phyloP scores from a whole-genome alignment of 176 grass and related monocot genomes.

The Thinopyrum elongatum region DNA sequence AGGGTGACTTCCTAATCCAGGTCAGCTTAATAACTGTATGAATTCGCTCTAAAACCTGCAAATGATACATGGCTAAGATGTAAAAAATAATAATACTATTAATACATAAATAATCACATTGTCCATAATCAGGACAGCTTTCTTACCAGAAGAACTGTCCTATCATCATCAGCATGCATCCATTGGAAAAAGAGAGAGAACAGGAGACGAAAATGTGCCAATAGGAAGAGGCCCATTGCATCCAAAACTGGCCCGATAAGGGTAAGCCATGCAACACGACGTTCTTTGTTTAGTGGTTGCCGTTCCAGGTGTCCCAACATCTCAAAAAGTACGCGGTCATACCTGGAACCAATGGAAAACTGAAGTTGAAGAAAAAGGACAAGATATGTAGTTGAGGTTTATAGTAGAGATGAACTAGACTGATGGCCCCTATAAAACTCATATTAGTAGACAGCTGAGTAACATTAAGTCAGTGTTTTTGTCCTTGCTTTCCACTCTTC shows the following conservation, averaged over 20 bases:
- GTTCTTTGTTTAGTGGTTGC: conserved; percentile 78
- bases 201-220: conserved; percentile 84
- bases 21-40: conserved; percentile 70
- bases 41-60: conserved; percentile 65
- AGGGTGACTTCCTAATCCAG: conserved; percentile 84
- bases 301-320: conserved; percentile 88
- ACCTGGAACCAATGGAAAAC: conserved; percentile 49
- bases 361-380: neutral
- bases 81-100: neutral
- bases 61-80: neutral
- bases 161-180: conserved; percentile 91
- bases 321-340: conserved; percentile 72
- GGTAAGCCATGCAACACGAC: conserved; percentile 64
- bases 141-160: conserved; percentile 70
- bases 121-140: neutral
- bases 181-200: conserved; percentile 90
- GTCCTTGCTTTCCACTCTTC: neutral
- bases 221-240: conserved; percentile 81
- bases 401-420: neutral
- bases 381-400: neutral
- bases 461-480: neutral
- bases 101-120: neutral
- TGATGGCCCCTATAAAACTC: neutral
- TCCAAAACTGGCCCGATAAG: conserved; percentile 75
- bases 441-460: neutral